These are phyloP conservation scores for Clavariopsis aquatica DNA, from an alignment of 495 filamentous ascomycete species.

Conservation along the genomic window DNA sequence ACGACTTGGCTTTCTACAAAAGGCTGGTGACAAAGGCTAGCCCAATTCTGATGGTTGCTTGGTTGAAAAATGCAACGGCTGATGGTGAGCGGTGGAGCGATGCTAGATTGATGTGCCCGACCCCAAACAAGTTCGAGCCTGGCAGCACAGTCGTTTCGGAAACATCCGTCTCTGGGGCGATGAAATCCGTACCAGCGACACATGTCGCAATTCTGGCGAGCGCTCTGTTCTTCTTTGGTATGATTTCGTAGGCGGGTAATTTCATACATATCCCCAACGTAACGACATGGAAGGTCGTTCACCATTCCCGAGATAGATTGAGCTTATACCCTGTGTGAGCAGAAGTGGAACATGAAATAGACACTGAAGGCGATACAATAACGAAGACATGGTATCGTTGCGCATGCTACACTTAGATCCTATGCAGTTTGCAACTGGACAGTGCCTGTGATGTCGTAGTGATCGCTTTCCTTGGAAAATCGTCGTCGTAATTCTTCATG, in stretches of 20 bases:
- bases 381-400: background rate
- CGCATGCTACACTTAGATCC: background rate
- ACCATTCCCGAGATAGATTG: background rate
- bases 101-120: background rate
- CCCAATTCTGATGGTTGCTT: background rate
- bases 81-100: background rate
- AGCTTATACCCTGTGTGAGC: background rate
- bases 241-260: background rate
- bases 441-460: background rate
- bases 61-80: background rate
- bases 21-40: background rate
- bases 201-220: background rate
- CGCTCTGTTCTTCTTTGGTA: background rate
- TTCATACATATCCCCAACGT: background rate
- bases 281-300: background rate
- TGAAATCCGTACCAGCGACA: background rate
- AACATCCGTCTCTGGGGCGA: background rate
- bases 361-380: background rate
- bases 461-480: background rate
- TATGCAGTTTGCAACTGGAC: background rate
- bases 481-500: too few species aligned
- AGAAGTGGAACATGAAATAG: too few species aligned
- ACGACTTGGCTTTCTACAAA: background rate
- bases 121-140: background rate
- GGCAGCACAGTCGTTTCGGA: background rate